Base-by-base conservation (phyloP, 148 eudicot genomes). In the Fallopia convolvulus region DNA sequence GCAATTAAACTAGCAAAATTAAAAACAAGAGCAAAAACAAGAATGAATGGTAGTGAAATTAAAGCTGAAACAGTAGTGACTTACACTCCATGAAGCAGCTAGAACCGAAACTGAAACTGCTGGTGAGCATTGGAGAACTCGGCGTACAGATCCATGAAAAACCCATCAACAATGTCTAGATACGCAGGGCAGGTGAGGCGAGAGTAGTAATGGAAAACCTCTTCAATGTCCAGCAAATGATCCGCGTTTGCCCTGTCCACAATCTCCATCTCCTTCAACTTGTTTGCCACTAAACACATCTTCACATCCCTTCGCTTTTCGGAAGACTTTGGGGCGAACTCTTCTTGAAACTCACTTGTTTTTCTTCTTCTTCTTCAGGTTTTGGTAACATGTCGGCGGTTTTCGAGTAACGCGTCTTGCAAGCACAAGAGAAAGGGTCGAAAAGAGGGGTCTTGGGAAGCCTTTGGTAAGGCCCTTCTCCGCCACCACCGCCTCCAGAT, bases 121-220 rank as follows among this genome's bases (percentile, higher is more conserved):
- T 42, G 55, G 6, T 18, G 60, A 55, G 60, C 20, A 17, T 55
- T 17, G 58, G n/a, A 80, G 47, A 88, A 75, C 2, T 89, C 92
- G 0, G 79, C 21, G 53, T 83, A 84, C 77, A 91, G 80, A 26
- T 89, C 85, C 68, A 58, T 80, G 81, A 89, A 84, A 75, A 89
- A 89, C 78, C 80, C 87, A 73, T 91, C 95, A 20, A 89, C 86
- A 78, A 91, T 86, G 39, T 88, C 88, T 14, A 89, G 72, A 40
- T 86, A 91, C 41, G 86, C 81, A 2, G 92, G 90, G 70, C 88
- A 81, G 18, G 85, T 87, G 9, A 91, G 86, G 7, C 79, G 74
- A 7, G 92, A 84, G 42, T 91, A 91, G 82, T 82, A 86, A 55
- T 86, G 87, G 42, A 89, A 81, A 73, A 82, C 86, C 74, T 91